A percentile compares a stretch with the other conserved stretches of the same genome.
These are phyloP conservation scores for Adansonia madagascariensis DNA, from an alignment of 441 rosid species.

Conservation along the genomic window DNA sequence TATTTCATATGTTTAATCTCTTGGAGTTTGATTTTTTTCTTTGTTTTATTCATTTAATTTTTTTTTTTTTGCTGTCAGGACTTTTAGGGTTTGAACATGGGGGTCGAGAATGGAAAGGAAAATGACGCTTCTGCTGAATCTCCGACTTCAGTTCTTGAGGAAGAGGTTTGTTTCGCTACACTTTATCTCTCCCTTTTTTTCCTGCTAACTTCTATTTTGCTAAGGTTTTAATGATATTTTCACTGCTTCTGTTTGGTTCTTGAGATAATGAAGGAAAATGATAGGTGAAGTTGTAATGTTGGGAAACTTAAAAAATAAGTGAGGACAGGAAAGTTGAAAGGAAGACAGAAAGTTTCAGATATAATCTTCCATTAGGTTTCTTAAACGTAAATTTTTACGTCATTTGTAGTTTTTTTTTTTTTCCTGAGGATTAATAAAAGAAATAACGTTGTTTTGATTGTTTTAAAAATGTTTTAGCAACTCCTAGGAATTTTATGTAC, in stretches of 20 bases:
- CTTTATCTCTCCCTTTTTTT: not conserved
- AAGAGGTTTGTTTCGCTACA: constrained; percentile 57
- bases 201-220: not conserved
- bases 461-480: not conserved
- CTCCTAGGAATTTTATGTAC: not conserved
- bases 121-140: constrained; percentile 62
- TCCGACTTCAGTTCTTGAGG: constrained; percentile 88
- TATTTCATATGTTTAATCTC: not conserved
- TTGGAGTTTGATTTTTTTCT: not conserved
- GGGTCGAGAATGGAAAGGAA: constrained; percentile 38
- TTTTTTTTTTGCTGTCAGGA: constrained; percentile 10
- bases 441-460: not conserved
- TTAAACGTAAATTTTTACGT: not conserved
- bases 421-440: not conserved
- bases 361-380: not conserved
- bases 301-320: not conserved
- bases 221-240: not conserved
- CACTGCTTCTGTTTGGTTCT: not conserved
- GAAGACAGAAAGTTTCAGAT: not conserved
- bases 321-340: not conserved
- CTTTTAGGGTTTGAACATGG: constrained; percentile 48
- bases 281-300: not conserved
- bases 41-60: not conserved
- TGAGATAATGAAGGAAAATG: constrained; percentile 5
- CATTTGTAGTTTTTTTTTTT: not conserved